Base-by-base conservation (phyloP, 192 early-diverging fungal species). In the Gonapodya sp. region DNA sequence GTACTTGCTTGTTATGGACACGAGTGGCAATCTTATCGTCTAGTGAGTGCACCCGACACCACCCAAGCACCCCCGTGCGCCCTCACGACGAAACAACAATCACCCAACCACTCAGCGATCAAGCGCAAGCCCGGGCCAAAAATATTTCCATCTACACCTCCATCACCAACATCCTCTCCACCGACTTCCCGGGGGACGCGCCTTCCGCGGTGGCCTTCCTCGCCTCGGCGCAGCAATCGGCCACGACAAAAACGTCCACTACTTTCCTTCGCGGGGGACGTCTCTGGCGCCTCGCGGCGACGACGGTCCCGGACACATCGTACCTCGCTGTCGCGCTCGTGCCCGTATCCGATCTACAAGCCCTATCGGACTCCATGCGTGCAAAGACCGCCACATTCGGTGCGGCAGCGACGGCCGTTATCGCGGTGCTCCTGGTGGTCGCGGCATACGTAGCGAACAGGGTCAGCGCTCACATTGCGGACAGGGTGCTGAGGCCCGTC, bases 161-260 rank as follows among this genome's bases (percentile, higher is more conserved):
- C 46, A 64, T 64, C 46, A 64, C 46, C 46, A 64, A 64, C 46
- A 64, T 64, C 46, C 46, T 64, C 46, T 64, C 46, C 46, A 64
- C 46, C 46, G 46, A 64, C 46, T 64, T 64, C 46, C 46, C 46
- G 24, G 46, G 46, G 46, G 46, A 64, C 46, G 46, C 46, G 46
- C 46, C 46, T 64, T 64, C 46, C 46, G 46, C 46, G 8, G 46
- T 24, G 46, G 46, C 46, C 46, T 64, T 64, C 46, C 46, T 64
- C 46, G 46, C 46, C 8, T 24, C 24, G 46, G 46, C 46, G 46
- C 46, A 64, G 46, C 46, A 64, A 64, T 64, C 46, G 46, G 46
- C 46, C 46, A 64, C 46, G 8, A 24, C 46, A 64, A 24, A 24
- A 24, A 64, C 46, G 8, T 64, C 46, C 46, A 64, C 46, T 8